Conservation (phyloP, 2,329 filamentous ascomycete species). For the Aspergillus sp. region DNA sequence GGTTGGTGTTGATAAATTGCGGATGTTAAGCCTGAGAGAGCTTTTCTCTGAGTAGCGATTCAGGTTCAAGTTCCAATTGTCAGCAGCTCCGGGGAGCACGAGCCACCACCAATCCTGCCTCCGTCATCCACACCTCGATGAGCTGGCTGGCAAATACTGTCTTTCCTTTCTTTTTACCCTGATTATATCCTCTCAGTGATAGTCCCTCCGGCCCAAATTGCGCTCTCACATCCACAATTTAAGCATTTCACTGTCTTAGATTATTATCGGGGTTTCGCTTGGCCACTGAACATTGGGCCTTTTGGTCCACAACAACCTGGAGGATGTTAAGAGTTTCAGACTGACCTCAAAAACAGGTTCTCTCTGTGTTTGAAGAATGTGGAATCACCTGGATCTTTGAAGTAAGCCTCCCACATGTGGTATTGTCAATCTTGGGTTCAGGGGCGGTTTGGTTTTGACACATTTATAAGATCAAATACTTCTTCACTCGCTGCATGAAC, state of each 20-base stretch:
- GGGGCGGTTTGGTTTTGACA: background rate
- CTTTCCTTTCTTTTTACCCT: background rate
- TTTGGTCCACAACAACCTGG: background rate
- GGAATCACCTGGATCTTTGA: background rate
- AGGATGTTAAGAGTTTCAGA: background rate
- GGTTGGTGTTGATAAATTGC: slow-evolving; percentile 7
- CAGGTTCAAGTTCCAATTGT: slow-evolving; percentile 5
- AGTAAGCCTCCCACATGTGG: background rate
- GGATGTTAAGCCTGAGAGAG: slow-evolving; percentile 7
- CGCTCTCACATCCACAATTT: background rate
- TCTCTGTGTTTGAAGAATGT: background rate
- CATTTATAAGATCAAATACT: background rate
- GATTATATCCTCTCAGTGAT: background rate
- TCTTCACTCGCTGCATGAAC: background rate
- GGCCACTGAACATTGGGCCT: background rate
- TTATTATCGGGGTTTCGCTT: background rate
- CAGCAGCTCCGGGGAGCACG: slow-evolving; percentile 4
- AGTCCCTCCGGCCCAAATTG: background rate
- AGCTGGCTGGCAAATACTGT: background rate
- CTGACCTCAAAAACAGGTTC: background rate
- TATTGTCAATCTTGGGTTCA: background rate
- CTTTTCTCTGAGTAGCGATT: slow-evolving; percentile 12
- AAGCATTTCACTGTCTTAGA: background rate
- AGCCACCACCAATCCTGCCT: slow-evolving; percentile 5
- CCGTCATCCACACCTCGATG: background rate